Evolutionary conservation across 768 basidiomycete species (phyloP).

Genomic region (Saitozyma podzolica): DNA sequence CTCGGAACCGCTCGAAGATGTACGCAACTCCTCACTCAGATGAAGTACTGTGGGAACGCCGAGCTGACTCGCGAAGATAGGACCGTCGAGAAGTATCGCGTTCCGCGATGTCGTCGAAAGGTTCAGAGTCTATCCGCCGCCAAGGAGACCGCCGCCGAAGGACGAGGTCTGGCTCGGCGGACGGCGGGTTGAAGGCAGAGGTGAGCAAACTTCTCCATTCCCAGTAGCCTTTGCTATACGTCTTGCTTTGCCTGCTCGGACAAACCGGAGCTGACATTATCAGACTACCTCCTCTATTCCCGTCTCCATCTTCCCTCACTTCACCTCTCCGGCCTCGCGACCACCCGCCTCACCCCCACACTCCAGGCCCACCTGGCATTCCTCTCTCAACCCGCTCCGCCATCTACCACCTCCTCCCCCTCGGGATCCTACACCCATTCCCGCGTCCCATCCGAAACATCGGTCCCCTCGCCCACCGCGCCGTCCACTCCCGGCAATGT

Average conservation of each 20-base stretch:
- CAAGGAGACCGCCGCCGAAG: conserved; percentile 72
- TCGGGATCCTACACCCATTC: conserved; percentile 51
- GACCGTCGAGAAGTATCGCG: conserved; percentile 56
- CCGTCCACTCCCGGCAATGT: conserved; percentile 53
- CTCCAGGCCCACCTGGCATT: conserved; percentile 75
- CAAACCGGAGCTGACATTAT: conserved; percentile 2
- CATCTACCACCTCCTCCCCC: conserved; percentile 26
- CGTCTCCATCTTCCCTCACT: conserved; percentile 86
- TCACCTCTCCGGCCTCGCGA: conserved; percentile 84
- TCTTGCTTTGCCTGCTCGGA: background rate
- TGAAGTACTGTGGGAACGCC: background rate
- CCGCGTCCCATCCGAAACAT: conserved; percentile 36
- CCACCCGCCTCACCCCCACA: conserved; percentile 74
- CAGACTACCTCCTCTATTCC: conserved; percentile 93
- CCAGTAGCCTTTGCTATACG: no score
- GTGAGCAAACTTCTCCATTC: conserved; percentile 54
- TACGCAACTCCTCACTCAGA: conserved; percentile 13
- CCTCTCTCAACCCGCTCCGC: conserved; percentile 56
- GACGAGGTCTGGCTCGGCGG: conserved; percentile 82
- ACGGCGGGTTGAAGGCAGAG: conserved; percentile 70
- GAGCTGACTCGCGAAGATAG: conserved; percentile 27
- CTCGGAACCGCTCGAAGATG: conserved; percentile 69
- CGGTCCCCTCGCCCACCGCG: conserved; percentile 57
- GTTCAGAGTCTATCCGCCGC: conserved; percentile 79
- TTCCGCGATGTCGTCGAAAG: conserved; percentile 89